Percentiles rank a stretch among this genome's conserved stretches.
Conservation (phyloP, 331 rosid genomes). For the Quercus tomentella region DNA sequence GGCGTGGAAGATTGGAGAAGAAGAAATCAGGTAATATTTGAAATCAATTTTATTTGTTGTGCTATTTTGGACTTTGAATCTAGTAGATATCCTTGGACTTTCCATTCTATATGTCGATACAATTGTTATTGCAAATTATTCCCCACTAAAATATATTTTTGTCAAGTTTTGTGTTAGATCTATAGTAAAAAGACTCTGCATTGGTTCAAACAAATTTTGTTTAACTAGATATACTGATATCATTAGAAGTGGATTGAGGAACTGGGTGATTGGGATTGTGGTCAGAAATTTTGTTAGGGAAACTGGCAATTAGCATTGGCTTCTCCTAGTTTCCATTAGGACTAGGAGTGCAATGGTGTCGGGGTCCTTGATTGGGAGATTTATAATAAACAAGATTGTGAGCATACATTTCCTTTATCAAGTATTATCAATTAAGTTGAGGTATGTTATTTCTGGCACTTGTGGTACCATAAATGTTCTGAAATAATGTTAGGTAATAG, state of each 20-base stretch:
- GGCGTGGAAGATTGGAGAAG: slow-evolving; percentile 93
- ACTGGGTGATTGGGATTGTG: background rate
- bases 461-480: background rate
- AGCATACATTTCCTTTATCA: background rate
- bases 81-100: background rate
- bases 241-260: background rate
- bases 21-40: slow-evolving; percentile 62
- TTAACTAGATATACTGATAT: background rate
- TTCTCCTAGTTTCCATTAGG: background rate
- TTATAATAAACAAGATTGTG: background rate
- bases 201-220: background rate
- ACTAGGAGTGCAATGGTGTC: background rate
- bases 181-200: background rate
- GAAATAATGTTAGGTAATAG: background rate
- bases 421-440: background rate
- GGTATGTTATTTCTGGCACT: background rate
- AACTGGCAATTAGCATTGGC: background rate
- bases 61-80: background rate
- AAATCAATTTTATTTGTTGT: background rate
- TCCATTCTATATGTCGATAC: background rate
- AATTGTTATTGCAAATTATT: background rate
- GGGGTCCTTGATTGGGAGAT: background rate
- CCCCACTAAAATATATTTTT: background rate
- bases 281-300: background rate
- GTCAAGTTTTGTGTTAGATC: background rate